These are phyloP conservation scores for Mycena polygramma DNA, from an alignment of 768 basidiomycete genomes.

Conservation along the genomic window DNA sequence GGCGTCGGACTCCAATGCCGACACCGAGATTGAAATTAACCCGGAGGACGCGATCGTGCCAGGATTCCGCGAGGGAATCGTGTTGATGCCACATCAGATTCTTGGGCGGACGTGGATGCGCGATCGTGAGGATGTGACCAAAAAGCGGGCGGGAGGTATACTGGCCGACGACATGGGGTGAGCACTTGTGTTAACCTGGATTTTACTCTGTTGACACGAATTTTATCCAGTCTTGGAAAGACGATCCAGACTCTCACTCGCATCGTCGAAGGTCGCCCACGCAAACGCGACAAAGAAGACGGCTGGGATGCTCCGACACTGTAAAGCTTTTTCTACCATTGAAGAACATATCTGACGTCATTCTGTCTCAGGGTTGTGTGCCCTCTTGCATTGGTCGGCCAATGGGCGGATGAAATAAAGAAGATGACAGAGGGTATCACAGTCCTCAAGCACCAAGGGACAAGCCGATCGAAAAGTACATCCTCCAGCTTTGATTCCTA, in stretches of 20 bases:
- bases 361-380: conserved; percentile 76
- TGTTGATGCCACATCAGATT: conserved; percentile 89
- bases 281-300: conserved; percentile 74
- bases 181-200: conserved; percentile 29
- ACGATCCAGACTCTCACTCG: conserved; percentile 93
- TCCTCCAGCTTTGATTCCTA: neutral
- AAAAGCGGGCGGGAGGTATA: conserved; percentile 87
- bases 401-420: conserved; percentile 90
- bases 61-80: conserved; percentile 80
- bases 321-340: conserved; percentile 55
- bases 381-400: conserved; percentile 88
- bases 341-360: conserved; percentile 13
- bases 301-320: conserved; percentile 82
- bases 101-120: conserved; percentile 91
- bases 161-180: conserved; percentile 94
- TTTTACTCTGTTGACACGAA: conserved; percentile 23
- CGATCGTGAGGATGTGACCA: conserved; percentile 75
- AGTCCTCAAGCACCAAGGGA: conserved; percentile 89
- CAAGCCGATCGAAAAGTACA: conserved; percentile 76
- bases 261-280: conserved; percentile 86
- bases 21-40: conserved; percentile 68
- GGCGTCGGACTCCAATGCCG: conserved; percentile 72
- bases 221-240: conserved; percentile 74
- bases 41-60: conserved; percentile 78
- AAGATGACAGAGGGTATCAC: conserved; percentile 76